Evolutionary conservation across 2,329 filamentous ascomycete species (phyloP).

Genomic region (Aspergillus nomiae): DNA sequence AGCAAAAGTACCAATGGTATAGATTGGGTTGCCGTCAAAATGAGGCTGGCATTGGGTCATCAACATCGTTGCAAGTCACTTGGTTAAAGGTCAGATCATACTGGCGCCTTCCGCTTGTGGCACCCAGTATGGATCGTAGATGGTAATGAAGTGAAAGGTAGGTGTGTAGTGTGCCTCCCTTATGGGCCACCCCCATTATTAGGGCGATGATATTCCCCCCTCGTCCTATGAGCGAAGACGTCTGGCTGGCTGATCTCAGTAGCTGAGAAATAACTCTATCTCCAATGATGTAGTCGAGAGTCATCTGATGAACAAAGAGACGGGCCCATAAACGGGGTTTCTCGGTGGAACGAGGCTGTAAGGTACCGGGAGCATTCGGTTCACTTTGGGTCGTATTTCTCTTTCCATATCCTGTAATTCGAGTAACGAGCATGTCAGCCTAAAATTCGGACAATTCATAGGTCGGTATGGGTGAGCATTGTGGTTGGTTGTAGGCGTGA

Average conservation of each 20-base stretch:
- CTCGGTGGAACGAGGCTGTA: neutral
- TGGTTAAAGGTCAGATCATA: neutral
- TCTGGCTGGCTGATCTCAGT: neutral
- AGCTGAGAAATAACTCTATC: neutral
- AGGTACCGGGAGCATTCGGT: neutral
- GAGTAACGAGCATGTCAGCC: slow-evolving; percentile 22
- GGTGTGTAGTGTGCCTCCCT: neutral
- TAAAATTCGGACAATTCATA: slow-evolving; percentile 9
- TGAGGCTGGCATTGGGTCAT: slow-evolving; percentile 2
- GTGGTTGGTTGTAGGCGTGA: slow-evolving; percentile 23
- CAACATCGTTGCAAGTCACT: neutral
- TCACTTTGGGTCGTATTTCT: slow-evolving; percentile 74
- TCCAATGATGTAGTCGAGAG: neutral
- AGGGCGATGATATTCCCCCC: neutral
- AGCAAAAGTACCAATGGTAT: neutral
- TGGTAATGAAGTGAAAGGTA: neutral
- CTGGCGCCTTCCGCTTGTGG: neutral
- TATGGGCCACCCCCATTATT: neutral
- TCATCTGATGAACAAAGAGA: neutral
- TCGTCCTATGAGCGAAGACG: neutral
- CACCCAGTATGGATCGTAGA: neutral
- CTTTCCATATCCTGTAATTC: slow-evolving; percentile 86
- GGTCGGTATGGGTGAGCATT: slow-evolving; percentile 8
- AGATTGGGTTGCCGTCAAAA: slow-evolving; percentile 1
- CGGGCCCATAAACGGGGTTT: neutral